These are phyloP conservation scores for Ophiognomonia clavigignenti-juglandacearum DNA, from an alignment of 2,329 filamentous ascomycete genomes.

Conservation along the genomic window DNA sequence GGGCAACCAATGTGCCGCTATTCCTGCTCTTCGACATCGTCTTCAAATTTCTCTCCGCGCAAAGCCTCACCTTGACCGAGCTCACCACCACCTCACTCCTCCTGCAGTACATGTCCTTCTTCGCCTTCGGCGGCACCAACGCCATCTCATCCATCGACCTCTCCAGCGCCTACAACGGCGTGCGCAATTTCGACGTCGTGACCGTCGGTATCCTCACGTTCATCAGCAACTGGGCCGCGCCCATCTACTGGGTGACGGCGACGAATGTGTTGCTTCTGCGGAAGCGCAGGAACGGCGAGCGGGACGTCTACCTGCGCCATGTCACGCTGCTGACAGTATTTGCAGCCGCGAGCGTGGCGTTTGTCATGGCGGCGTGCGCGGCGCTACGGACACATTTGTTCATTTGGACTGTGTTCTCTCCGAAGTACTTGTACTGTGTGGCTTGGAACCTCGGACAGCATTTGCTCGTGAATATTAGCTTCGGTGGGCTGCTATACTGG, in stretches of 20 bases:
- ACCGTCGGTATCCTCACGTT: constrained; percentile 82
- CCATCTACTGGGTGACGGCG: constrained; percentile 79
- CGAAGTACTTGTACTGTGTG: constrained; percentile 90
- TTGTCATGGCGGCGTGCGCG: constrained; percentile 86
- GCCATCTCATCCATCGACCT: constrained; percentile 94
- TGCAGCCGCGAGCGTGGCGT: constrained; percentile 56
- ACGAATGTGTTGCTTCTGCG: constrained; percentile 55
- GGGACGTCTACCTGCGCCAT: constrained; percentile 43
- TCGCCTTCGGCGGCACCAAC: constrained; percentile 85
- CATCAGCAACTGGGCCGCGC: constrained; percentile 83
- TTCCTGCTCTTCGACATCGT: constrained; percentile 69
- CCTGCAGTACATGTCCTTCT: constrained; percentile 79
- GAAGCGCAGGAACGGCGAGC: constrained; percentile 22
- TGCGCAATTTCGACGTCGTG: constrained; percentile 73
- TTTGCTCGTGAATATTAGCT: constrained; percentile 62
- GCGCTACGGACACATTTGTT: constrained; percentile 83
- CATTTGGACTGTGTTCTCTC: constrained; percentile 98
- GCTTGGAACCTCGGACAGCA: constrained; percentile 86
- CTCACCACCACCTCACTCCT: constrained; percentile 68
- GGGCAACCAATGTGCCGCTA: constrained; percentile 78
- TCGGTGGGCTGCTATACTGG: constrained; percentile 56
- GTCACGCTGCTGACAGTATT: constrained; percentile 66
- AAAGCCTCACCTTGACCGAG: constrained; percentile 48
- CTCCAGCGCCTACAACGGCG: constrained; percentile 90
- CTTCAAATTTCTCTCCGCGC: constrained; percentile 42